phyloP scores from a whole-genome alignment of 1,139 yeast genomes.

The Taphrina flavorubra region DNA sequence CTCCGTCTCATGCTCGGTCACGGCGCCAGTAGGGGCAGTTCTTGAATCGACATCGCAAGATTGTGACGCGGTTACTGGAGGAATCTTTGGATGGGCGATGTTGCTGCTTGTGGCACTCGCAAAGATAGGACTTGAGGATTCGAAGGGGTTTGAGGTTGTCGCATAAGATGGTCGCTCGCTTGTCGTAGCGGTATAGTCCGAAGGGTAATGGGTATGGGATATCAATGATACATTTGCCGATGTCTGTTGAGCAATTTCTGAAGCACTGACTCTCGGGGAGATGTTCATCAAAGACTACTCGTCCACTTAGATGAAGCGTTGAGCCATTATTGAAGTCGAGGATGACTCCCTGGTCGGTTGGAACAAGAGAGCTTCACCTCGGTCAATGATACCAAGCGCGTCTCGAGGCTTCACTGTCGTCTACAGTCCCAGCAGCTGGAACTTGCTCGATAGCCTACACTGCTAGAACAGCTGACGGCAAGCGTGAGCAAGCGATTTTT shows the following conservation, averaged over 20 bases:
- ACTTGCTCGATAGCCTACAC: no score
- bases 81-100: neutral
- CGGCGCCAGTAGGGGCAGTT: neutral
- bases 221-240: neutral
- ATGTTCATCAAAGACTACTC: conserved; percentile 5
- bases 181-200: neutral
- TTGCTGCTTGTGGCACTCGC: neutral
- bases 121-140: neutral
- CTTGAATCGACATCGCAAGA: neutral
- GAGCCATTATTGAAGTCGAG: neutral
- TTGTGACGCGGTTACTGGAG: neutral
- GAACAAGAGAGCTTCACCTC: neutral
- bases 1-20: neutral
- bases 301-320: neutral
- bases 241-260: neutral
- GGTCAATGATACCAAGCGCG: no score
- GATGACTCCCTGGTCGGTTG: conserved; percentile 3
- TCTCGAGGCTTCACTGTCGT: no score
- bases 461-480: neutral
- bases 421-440: no score
- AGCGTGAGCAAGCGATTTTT: no score
- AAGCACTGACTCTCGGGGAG: conserved; percentile 5
- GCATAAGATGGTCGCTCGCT: conserved; percentile 4
- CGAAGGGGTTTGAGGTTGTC: neutral
- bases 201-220: neutral